Evolutionary conservation across 2,329 filamentous ascomycete genomes (phyloP).

Genomic region (Cladosporium oxysporum): DNA sequence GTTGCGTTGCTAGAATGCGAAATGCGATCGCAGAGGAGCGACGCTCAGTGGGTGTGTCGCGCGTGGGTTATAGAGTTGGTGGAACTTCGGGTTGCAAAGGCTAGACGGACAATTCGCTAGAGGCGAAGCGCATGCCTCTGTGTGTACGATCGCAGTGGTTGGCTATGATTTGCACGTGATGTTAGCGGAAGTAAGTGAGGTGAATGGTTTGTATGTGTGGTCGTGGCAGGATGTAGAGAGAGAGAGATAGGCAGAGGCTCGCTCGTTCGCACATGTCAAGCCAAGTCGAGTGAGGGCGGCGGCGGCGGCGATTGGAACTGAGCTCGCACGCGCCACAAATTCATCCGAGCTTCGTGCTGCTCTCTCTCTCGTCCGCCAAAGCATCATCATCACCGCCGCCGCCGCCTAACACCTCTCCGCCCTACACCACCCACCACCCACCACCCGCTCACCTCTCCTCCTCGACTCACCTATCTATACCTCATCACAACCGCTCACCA

Average conservation of each 20-base stretch:
- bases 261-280: constrained; percentile 4
- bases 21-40: not conserved
- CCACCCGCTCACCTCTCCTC: constrained; percentile 19
- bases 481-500: not conserved
- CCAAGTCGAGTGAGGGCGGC: not conserved
- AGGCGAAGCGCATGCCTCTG: not conserved
- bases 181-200: not conserved
- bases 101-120: not conserved
- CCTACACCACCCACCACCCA: constrained; percentile 1
- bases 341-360: not conserved
- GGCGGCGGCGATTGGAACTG: constrained; percentile 8
- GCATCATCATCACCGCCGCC: constrained; percentile 15
- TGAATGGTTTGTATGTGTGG: not conserved
- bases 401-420: not conserved
- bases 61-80: not conserved
- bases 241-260: not conserved
- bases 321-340: not conserved
- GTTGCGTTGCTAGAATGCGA: not conserved
- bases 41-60: not conserved
- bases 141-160: not conserved
- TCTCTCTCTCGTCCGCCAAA: not conserved
- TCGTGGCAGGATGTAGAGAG: not conserved
- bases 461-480: not conserved
- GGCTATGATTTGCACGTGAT: not conserved
- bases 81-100: not conserved